Evolutionary conservation across 805 yeast species (phyloP).

Genomic region (Priceomyces haplophilus): DNA sequence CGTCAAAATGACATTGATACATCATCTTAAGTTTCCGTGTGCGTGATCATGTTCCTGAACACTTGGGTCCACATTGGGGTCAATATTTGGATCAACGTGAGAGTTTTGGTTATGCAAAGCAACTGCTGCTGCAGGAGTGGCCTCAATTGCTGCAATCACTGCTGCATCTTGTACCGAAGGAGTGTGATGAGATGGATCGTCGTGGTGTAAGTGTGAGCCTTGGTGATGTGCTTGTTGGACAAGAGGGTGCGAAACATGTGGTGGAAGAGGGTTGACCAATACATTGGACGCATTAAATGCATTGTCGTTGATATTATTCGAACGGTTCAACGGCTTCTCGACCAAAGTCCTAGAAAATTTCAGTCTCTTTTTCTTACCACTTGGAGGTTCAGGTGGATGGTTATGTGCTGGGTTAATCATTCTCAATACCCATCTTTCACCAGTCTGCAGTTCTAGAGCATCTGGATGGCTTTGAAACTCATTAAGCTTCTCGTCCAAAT

Average conservation of each 20-base stretch:
- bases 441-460: constrained; percentile 17
- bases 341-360: constrained; percentile 41
- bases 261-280: constrained; percentile 9
- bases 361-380: constrained; percentile 36
- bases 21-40: constrained; percentile 19
- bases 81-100: constrained; percentile 42
- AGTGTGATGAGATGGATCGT: constrained; percentile 26
- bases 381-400: constrained; percentile 42
- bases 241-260: constrained; percentile 9
- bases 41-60: constrained; percentile 42
- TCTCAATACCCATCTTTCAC: constrained; percentile 45
- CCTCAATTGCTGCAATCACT: constrained; percentile 42
- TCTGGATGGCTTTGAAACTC: constrained; percentile 16
- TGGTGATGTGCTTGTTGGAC: constrained; percentile 14
- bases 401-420: constrained; percentile 47
- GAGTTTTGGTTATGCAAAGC: constrained; percentile 27
- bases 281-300: constrained; percentile 10
- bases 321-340: constrained; percentile 40
- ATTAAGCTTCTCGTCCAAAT: constrained; percentile 25
- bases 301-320: constrained; percentile 4
- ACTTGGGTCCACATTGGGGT: constrained; percentile 43
- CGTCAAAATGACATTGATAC: background rate
- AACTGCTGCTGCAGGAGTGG: constrained; percentile 28
- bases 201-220: constrained; percentile 12
- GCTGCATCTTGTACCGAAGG: constrained; percentile 41